Evolutionary conservation across 2,329 filamentous ascomycete species (phyloP), one percentile per base, ranked within the genome.

Genomic region (Trichoderma arundinaceum): DNA sequence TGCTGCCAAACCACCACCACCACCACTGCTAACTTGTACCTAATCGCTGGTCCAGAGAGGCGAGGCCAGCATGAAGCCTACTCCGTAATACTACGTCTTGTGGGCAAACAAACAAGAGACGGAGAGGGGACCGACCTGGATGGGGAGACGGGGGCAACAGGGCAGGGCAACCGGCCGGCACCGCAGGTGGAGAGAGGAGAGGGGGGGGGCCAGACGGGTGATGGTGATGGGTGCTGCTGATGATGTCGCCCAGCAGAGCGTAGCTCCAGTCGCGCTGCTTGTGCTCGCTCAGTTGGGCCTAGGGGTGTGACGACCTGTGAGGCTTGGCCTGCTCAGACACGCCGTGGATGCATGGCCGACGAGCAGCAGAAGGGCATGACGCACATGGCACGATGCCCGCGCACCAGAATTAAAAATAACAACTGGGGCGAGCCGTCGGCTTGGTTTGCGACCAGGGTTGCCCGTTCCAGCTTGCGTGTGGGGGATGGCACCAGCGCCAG

Each of bases 321-420:
- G 64, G 63, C 61, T 64, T 64, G 61, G 61, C 61, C 15, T 57
- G 43, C 41, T 44, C 38, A 52, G 59, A 41, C 58, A 41, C 58
- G 28, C 48, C 22, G 22, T 28, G 22, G 22, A 28, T 28, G 22
- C 22, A 28, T 28, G 22, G 22, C 22, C 22, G 22, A 49, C 44
- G 17, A 66, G 59, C 52, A 17, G 12, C 33, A 32, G 33, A 64
- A 44, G 61, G 58, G 59, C 65, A 66, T 66, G 65, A 66, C 65
- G 65, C 65, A 66, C 65, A 66, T 66, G 65, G 65, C 65, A 66
- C 56, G 59, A 64, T 66, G 58, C 59, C 64, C 59, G 49, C 64
- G 59, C 51, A 64, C 65, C 22, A 66, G 65, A 66, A 51, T 51
- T 66, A 66, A 64, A 66, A 66, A 66, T 66, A 66, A 66, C 65